Evolutionary conservation across 2,329 filamentous ascomycete genomes (phyloP).

Genomic region (Curvularia sp.): DNA sequence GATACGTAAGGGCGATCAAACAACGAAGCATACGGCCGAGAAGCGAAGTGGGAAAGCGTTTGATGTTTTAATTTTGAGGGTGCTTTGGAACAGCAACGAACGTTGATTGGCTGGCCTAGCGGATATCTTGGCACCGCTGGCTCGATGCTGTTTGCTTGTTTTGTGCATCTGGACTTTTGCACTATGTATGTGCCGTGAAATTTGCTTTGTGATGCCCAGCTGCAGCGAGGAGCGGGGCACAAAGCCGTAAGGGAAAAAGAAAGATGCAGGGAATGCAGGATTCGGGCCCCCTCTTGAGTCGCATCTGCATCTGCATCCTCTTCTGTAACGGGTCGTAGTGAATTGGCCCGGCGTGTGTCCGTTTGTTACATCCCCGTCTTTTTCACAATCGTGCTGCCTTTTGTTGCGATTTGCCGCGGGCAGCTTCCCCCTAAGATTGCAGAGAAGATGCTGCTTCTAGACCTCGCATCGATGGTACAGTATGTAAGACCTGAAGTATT

Average conservation of each 20-base stretch:
- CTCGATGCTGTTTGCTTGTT: slow-evolving; percentile 15
- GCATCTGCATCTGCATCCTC: slow-evolving; percentile 6
- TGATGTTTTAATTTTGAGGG: slow-evolving; percentile 7
- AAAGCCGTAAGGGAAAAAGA: background rate
- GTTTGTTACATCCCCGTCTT: slow-evolving; percentile 1
- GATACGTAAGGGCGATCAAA: slow-evolving; percentile 10
- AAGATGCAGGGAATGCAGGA: background rate
- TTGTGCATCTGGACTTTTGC: slow-evolving; percentile 1
- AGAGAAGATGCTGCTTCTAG: background rate
- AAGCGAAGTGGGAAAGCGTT: slow-evolving; percentile 6
- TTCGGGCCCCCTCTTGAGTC: background rate
- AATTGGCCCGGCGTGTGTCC: slow-evolving; percentile 7
- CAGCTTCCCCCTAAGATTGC: background rate
- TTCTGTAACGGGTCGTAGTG: slow-evolving; percentile 9
- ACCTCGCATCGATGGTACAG: background rate
- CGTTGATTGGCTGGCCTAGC: slow-evolving; percentile 11
- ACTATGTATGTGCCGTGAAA: background rate
- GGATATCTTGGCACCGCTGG: slow-evolving; percentile 5
- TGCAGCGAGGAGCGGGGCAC: background rate
- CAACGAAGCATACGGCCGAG: slow-evolving; percentile 10
- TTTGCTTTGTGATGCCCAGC: background rate
- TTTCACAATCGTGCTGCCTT: background rate
- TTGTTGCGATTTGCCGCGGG: background rate
- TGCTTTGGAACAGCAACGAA: background rate
- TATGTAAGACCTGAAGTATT: slow-evolving; percentile 6